These are phyloP conservation scores for Talaromyces sp. DNA, from an alignment of 2,329 filamentous ascomycete genomes.

Conservation along the genomic window DNA sequence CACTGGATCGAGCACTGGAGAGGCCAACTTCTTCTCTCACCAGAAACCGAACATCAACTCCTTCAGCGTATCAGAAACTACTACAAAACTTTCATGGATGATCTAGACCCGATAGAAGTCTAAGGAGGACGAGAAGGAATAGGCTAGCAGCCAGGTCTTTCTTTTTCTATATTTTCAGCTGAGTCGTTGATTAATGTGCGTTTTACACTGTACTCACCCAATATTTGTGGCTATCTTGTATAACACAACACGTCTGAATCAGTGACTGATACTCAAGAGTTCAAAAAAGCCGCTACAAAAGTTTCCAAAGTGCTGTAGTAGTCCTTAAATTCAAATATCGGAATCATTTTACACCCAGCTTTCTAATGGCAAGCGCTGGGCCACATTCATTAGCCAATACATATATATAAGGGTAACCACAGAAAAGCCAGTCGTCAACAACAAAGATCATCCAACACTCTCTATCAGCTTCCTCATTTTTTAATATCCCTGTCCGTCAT, in stretches of 20 bases:
- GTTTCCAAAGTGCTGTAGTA: neutral
- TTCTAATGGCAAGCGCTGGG: neutral
- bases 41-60: neutral
- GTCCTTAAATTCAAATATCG: neutral
- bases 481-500: too few relatives aligned
- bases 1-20: neutral
- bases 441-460: too few relatives aligned
- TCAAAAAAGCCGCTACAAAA: neutral
- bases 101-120: neutral
- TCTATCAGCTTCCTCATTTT: too few relatives aligned
- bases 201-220: neutral
- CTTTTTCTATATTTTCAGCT: neutral
- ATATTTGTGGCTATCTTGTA: neutral
- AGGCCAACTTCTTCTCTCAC: neutral
- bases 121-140: neutral
- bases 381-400: neutral
- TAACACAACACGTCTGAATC: neutral
- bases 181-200: neutral
- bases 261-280: neutral
- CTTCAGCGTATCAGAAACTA: neutral
- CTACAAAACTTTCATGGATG: neutral
- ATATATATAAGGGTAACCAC: too few relatives aligned
- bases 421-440: too few relatives aligned
- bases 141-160: neutral
- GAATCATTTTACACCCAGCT: neutral